Conservation (phyloP, 169 alveolate genomes). For the Plasmodium fragile region DNA sequence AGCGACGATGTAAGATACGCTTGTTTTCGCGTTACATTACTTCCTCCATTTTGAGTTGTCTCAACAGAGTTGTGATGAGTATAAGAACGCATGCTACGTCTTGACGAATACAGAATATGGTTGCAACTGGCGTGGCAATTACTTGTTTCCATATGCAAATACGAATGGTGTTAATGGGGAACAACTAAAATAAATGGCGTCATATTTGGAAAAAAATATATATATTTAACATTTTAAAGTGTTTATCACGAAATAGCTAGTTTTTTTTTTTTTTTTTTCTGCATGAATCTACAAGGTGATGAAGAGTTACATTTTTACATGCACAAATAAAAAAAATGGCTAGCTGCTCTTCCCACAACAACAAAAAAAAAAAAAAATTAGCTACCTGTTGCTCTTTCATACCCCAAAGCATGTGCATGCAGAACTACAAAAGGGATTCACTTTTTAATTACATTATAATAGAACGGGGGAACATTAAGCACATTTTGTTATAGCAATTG, state of each 20-base stretch:
- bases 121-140: conserved; percentile 3
- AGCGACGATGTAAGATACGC: not conserved
- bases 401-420: not conserved
- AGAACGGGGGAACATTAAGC: not conserved
- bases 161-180: not conserved
- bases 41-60: not conserved
- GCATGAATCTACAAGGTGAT: not conserved
- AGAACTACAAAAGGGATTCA: not conserved
- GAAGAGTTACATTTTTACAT: not conserved
- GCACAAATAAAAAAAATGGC: not conserved
- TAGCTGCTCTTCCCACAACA: not conserved
- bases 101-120: not conserved
- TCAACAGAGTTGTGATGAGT: not conserved
- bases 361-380: not conserved
- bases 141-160: not conserved
- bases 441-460: not conserved
- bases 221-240: not conserved
- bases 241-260: not conserved
- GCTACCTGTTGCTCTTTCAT: not conserved
- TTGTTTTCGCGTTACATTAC: not conserved
- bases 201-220: not conserved
- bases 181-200: not conserved
- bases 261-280: not conserved
- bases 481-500: not conserved
- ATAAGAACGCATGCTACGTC: not conserved